Evolutionary conservation across 768 basidiomycete genomes (phyloP), one percentile per base, ranked within the genome.

Genomic region (Termitomyces sp.): DNA sequence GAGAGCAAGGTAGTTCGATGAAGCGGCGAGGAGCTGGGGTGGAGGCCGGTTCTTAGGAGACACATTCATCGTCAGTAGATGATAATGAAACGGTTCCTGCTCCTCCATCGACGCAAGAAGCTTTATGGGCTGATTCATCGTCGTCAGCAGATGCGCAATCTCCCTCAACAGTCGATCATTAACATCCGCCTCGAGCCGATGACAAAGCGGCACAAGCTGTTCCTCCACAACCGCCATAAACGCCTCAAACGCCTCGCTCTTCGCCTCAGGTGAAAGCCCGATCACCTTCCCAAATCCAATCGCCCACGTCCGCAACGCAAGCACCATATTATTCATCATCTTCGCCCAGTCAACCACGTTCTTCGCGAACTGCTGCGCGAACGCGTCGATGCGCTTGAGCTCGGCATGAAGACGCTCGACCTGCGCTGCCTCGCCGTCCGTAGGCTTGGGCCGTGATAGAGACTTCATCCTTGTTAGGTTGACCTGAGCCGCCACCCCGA

Each of bases 1-100:
- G 5, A 94, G 79, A 0, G 90, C 91, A 22, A 91, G 78, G 70
- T 92, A 94, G 53, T 89, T 87, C 46, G 85, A 83, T 1, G 89
- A 91, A 7, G 90, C 90, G 24, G 88, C 85, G 22, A 91, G 77
- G 12, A 94, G 82, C 4, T 86, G 72, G 0, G 84, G 76, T 1
- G 90, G 82, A 0, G 91, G 90, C 3, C 90, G 81, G 50, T 86
- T 85, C 68, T 89, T 87, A 1, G 79, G 65, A 42, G 81, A 78
- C 42, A 87, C 78, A 22, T 83, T 85, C 73, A 88, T 82, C 58
- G 87, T 87, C 55, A 92, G 78, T 4, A 92, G 80, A 59, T 84
- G 84, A 54, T 82, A 80, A 66, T 94, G 92, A 16, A 87, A 81
- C 2, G 90, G 89, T 48, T 88, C 86, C 60, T 91, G 86, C 33